These are phyloP conservation scores for Clarireedia hainanense DNA, from an alignment of 2,329 filamentous ascomycete genomes.

Conservation along the genomic window DNA sequence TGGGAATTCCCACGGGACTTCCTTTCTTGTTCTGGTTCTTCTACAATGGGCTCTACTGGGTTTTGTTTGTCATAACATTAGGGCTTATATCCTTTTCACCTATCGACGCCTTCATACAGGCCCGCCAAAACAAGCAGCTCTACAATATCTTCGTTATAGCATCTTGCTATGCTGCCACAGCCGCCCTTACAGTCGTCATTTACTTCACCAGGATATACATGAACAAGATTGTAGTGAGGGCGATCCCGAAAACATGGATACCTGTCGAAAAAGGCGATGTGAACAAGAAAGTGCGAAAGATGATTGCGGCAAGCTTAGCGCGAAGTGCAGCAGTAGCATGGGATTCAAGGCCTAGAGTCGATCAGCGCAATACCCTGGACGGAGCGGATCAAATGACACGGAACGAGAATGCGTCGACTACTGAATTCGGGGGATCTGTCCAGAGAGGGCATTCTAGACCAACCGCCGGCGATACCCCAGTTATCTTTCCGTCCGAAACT, in stretches of 20 bases:
- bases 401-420: constrained; percentile 17
- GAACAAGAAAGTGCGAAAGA: constrained; percentile 61
- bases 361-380: constrained; percentile 25
- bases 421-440: constrained; percentile 4
- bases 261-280: constrained; percentile 83
- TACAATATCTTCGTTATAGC: constrained; percentile 81
- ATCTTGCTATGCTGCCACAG: constrained; percentile 66
- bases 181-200: constrained; percentile 63
- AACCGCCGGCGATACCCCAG: constrained; percentile 14
- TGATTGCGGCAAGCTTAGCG: constrained; percentile 65
- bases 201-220: constrained; percentile 67
- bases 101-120: constrained; percentile 72
- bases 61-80: constrained; percentile 66
- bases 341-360: constrained; percentile 62
- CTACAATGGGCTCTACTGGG: constrained; percentile 70
- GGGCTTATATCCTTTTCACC: constrained; percentile 73
- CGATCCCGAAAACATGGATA: constrained; percentile 67
- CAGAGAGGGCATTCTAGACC: constrained; percentile 7
- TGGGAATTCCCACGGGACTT: neutral
- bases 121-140: constrained; percentile 54
- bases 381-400: constrained; percentile 25
- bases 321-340: constrained; percentile 77
- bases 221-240: too few relatives aligned
- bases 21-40: constrained; percentile 32
- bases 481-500: constrained; percentile 17